phyloP scores from a whole-genome alignment of 2,329 filamentous ascomycete genomes.

The Waltergamsia citrina region DNA sequence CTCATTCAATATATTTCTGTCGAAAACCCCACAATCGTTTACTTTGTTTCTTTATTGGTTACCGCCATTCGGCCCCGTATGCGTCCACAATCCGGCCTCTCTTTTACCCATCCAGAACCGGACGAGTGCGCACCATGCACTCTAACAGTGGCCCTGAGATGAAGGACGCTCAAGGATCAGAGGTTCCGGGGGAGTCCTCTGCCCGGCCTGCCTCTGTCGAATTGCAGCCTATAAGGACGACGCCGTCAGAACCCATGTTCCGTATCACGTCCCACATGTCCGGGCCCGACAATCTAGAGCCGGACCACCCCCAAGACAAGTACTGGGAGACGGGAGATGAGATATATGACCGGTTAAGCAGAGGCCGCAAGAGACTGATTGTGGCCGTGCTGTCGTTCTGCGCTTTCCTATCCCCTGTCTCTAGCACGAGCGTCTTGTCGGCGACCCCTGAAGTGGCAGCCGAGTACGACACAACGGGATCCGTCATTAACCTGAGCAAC shows the following conservation, averaged over 20 bases:
- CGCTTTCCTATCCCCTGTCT: conserved; percentile 66
- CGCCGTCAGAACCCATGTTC: conserved; percentile 6
- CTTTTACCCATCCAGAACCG: not conserved
- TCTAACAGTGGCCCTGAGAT: not conserved
- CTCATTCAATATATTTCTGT: too few species aligned
- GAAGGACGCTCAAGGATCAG: not conserved
- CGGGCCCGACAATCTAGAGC: conserved; percentile 16
- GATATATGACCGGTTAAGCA: conserved; percentile 56
- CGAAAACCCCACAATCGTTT: not conserved
- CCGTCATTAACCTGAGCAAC: conserved; percentile 65
- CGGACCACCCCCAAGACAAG: conserved; percentile 7
- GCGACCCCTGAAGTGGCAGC: conserved; percentile 65
- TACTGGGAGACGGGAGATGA: conserved; percentile 29
- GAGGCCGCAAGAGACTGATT: conserved; percentile 54
- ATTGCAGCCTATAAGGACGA: too few species aligned
- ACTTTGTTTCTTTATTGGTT: not conserved
- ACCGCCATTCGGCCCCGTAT: not conserved
- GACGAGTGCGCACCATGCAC: not conserved
- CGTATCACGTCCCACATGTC: conserved; percentile 18
- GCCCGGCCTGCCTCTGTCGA: too few species aligned
- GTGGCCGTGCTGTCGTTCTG: conserved; percentile 64
- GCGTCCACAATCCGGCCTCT: not conserved
- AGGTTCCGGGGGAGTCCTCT: not conserved
- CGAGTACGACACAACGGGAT: conserved; percentile 55
- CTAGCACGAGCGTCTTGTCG: conserved; percentile 62